These are phyloP conservation scores for Aspergillus nomiae DNA, from an alignment of 2,329 filamentous ascomycete species.

Conservation along the genomic window DNA sequence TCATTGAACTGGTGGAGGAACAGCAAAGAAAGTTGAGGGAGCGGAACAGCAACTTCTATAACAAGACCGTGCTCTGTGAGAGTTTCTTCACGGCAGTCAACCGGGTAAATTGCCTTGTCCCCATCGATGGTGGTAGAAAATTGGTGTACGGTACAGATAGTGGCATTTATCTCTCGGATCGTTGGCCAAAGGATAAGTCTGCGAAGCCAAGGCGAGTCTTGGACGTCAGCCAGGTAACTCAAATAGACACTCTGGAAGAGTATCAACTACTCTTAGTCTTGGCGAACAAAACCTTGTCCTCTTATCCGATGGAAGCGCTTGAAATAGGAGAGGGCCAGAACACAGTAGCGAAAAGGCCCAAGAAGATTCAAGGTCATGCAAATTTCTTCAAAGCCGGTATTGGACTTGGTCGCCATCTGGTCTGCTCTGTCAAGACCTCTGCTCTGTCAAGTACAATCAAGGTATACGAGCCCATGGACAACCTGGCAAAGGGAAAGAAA, in stretches of 20 bases:
- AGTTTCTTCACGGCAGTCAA: constrained; percentile 89
- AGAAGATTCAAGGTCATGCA: constrained; percentile 96
- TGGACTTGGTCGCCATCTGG: constrained; percentile 88
- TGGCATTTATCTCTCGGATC: constrained; percentile 89
- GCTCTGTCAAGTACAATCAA: constrained; percentile 95
- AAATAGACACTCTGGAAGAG: constrained; percentile 94
- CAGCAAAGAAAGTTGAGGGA: constrained; percentile 86
- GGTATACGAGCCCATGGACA: constrained; percentile 97
- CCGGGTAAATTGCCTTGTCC: constrained; percentile 90
- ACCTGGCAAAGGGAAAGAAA: constrained; percentile 89
- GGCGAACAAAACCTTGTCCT: constrained; percentile 88
- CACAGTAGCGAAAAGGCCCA: constrained; percentile 77
- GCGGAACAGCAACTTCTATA: constrained; percentile 68
- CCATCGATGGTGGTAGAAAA: constrained; percentile 92
- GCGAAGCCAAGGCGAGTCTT: constrained; percentile 77
- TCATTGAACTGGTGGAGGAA: constrained; percentile 91
- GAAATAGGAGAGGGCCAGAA: constrained; percentile 76
- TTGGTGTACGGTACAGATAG: constrained; percentile 92
- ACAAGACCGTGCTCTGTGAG: constrained; percentile 70
- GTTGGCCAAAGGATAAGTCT: constrained; percentile 78
- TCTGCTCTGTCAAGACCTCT: constrained; percentile 94
- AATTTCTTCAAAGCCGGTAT: constrained; percentile 99
- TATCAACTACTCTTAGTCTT: constrained; percentile 89
- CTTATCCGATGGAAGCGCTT: constrained; percentile 83
- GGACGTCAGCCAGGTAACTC: constrained; percentile 83